phyloP scores from a whole-genome alignment of 495 filamentous ascomycete species.

The Penicillium paradoxum region DNA sequence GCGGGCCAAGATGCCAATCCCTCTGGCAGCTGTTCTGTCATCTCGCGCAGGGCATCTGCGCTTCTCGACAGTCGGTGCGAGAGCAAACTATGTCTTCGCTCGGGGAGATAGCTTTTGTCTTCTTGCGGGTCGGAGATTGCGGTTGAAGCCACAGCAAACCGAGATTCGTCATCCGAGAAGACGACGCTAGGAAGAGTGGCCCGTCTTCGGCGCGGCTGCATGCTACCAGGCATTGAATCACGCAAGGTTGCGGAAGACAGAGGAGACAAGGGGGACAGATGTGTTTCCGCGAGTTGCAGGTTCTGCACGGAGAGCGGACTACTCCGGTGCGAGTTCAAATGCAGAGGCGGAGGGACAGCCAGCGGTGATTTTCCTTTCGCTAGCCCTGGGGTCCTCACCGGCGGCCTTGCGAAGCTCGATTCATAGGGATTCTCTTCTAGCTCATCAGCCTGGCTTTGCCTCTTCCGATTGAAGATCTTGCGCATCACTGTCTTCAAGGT shows the following conservation, averaged over 20 bases:
- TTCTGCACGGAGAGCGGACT: constrained; percentile 24
- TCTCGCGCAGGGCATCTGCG: constrained; percentile 22
- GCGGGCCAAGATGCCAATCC: constrained; percentile 24
- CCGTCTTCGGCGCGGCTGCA: constrained; percentile 29
- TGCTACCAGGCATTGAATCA: constrained; percentile 17
- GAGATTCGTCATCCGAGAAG: constrained; percentile 39
- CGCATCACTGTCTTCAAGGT: constrained; percentile 46
- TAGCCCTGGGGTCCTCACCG: constrained; percentile 1
- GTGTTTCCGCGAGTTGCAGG: constrained; percentile 16
- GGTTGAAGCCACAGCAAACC: constrained; percentile 26
- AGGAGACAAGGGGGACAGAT: constrained; percentile 14
- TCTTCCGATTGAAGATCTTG: constrained; percentile 43
- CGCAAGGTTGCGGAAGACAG: constrained; percentile 19
- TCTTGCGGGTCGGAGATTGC: constrained; percentile 27
- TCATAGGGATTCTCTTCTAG: constrained; percentile 26
- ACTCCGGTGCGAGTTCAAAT: constrained; percentile 24
- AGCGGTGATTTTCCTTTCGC: constrained; percentile 12
- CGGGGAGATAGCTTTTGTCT: constrained; percentile 15
- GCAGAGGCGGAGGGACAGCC: constrained; percentile 21
- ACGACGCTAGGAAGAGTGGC: constrained; percentile 44
- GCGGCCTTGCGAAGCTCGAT: constrained; percentile 6
- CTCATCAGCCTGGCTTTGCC: constrained; percentile 35
- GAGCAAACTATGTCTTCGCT: constrained; percentile 17
- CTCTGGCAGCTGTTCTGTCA: constrained; percentile 25
- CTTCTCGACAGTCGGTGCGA: constrained; percentile 31